Conservation (phyloP, 768 basidiomycete genomes). For the Naganishia friedmannii region DNA sequence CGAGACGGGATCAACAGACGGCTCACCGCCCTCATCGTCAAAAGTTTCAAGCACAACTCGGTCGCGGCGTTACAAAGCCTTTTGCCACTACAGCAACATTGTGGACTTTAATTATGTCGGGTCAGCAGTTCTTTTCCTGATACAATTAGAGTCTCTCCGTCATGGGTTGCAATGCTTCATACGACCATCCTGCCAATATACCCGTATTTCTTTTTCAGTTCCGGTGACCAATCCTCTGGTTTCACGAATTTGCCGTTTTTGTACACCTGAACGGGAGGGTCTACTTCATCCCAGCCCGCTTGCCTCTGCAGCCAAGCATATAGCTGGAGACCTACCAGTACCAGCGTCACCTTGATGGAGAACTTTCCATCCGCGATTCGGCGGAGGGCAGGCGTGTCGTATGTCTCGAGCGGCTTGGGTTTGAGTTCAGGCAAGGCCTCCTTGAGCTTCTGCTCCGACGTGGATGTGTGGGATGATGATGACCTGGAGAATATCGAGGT, state of each 20-base stretch:
- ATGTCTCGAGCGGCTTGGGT: too few relatives aligned
- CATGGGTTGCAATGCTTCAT: neutral
- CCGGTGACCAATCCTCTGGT: constrained; percentile 11
- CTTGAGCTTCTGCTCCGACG: too few relatives aligned
- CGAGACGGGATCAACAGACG: too few relatives aligned
- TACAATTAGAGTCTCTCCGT: neutral
- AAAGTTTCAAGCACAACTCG: neutral
- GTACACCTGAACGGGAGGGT: constrained; percentile 14
- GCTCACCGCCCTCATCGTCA: neutral
- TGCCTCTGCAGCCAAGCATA: constrained; percentile 14
- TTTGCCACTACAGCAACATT: neutral
- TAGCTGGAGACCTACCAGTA: neutral
- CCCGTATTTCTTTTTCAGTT: constrained; percentile 11
- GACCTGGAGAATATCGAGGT: too few relatives aligned
- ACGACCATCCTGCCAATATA: neutral
- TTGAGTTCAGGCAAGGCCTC: too few relatives aligned
- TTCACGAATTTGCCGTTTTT: neutral
- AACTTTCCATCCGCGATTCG: neutral
- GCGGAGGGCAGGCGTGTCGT: neutral
- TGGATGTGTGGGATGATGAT: too few relatives aligned
- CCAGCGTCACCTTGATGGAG: neutral
- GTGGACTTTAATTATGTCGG: neutral
- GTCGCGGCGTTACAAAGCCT: neutral
- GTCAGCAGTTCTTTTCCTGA: neutral
- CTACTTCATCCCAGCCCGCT: constrained; percentile 10